Conservation (phyloP, 352 stramenopile genomes). For the Paralagenidium karlingii region DNA sequence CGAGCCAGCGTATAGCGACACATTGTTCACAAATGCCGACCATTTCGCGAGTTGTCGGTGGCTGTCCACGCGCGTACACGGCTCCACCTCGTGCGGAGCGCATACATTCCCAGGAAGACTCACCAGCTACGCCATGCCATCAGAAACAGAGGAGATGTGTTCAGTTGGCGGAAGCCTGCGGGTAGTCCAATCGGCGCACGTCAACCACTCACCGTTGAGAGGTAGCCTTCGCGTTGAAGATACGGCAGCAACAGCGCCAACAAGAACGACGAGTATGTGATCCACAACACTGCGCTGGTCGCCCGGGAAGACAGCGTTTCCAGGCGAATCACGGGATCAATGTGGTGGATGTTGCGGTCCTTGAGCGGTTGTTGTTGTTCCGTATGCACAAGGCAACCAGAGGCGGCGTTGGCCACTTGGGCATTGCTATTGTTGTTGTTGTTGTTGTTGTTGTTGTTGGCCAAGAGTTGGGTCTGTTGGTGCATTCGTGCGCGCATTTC, state of each 20-base stretch:
- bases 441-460: not conserved
- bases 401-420: too few relatives aligned
- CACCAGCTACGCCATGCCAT: conserved; percentile 24
- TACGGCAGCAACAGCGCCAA: conserved; percentile 58
- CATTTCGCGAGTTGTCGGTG: conserved; percentile 31
- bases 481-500: conserved; percentile 60
- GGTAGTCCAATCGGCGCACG: not conserved
- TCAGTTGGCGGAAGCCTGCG: not conserved
- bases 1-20: conserved; percentile 48
- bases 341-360: not conserved
- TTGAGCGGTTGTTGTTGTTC: conserved; percentile 1
- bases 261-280: conserved; percentile 69
- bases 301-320: conserved; percentile 67
- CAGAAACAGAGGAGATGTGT: not conserved
- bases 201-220: conserved; percentile 32
- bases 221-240: conserved; percentile 59
- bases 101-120: conserved; percentile 44
- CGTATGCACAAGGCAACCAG: not conserved
- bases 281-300: conserved; percentile 52
- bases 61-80: conserved; percentile 65
- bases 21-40: conserved; percentile 55
- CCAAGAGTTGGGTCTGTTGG: conserved; percentile 3
- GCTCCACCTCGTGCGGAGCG: conserved; percentile 7
- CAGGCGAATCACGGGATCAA: conserved; percentile 50
- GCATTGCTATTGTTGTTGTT: conserved; percentile 4